phyloP scores from a whole-genome alignment of 1,284 basidiomycete genomes.

The Cutaneotrichosporon dermatis region DNA sequence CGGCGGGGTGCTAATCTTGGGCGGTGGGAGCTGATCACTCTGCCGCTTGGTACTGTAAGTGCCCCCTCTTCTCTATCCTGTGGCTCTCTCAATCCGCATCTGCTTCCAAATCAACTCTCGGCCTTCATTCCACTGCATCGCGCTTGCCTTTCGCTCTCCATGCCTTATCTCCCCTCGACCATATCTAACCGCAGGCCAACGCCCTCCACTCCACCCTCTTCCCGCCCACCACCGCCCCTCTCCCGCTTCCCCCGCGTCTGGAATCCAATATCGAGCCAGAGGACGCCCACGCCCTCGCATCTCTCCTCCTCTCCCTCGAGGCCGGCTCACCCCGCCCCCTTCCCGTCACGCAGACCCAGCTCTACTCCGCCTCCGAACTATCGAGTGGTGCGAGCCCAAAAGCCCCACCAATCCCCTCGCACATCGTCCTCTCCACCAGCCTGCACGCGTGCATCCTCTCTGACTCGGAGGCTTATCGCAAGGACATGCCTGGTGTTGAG shows the following conservation, averaged over 20 bases:
- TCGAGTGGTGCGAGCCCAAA: slow-evolving; percentile 46
- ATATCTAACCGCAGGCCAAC: slow-evolving; percentile 60
- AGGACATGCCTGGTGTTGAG: slow-evolving; percentile 67
- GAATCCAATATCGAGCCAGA: not conserved
- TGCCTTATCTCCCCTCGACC: too few species aligned
- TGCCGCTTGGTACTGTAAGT: slow-evolving; percentile 68
- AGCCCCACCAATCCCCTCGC: slow-evolving; percentile 61
- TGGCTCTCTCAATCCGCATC: too few species aligned
- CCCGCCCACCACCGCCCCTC: slow-evolving; percentile 37
- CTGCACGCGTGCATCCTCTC: slow-evolving; percentile 83
- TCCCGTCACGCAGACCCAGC: slow-evolving; percentile 57
- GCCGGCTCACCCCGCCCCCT: slow-evolving; percentile 54
- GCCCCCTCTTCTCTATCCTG: not conserved
- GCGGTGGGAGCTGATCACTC: slow-evolving; percentile 47
- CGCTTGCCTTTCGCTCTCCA: too few species aligned
- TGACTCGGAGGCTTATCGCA: slow-evolving; percentile 71
- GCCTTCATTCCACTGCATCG: too few species aligned
- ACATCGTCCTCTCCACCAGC: slow-evolving; percentile 55
- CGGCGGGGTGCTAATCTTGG: not conserved
- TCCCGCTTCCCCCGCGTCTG: not conserved
- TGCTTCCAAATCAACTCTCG: too few species aligned
- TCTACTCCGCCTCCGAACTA: slow-evolving; percentile 50
- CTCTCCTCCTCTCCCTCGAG: slow-evolving; percentile 35
- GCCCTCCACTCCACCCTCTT: slow-evolving; percentile 65
- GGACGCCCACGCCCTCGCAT: slow-evolving; percentile 5